These are phyloP conservation scores for Nicotiana tomentosiformis DNA, from an alignment of 257 asterid species.

Conservation along the genomic window DNA sequence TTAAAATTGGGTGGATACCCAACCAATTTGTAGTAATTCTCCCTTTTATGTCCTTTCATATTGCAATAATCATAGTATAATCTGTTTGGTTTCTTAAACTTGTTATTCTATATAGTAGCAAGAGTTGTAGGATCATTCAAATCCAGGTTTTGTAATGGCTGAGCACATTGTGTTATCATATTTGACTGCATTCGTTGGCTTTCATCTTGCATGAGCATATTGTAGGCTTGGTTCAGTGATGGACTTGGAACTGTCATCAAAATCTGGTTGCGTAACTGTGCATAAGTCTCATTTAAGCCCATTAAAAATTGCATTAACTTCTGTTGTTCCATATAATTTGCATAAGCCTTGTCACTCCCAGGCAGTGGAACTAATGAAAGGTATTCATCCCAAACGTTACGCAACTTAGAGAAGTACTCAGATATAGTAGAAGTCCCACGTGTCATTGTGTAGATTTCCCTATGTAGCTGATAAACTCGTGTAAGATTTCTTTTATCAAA, in stretches of 20 bases:
- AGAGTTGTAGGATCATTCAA: not conserved
- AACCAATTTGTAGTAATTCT: too few relatives aligned
- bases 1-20: too few relatives aligned
- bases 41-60: not conserved
- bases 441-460: too few relatives aligned
- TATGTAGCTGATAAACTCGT: too few relatives aligned
- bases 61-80: not conserved
- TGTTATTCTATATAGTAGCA: not conserved
- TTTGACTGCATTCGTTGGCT: not conserved
- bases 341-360: not conserved
- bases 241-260: not conserved
- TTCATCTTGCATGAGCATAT: not conserved
- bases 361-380: not conserved
- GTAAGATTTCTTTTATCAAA: too few relatives aligned
- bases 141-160: not conserved
- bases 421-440: rapidly evolving
- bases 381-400: not conserved
- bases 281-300: not conserved
- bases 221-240: not conserved
- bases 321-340: too few relatives aligned
- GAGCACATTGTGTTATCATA: not conserved
- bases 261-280: too few relatives aligned
- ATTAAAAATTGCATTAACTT: too few relatives aligned
- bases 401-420: not conserved
- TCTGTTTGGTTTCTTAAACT: not conserved